Evolutionary conservation across 2,329 filamentous ascomycete species (phyloP).

Genomic region (Septoria linicola): DNA sequence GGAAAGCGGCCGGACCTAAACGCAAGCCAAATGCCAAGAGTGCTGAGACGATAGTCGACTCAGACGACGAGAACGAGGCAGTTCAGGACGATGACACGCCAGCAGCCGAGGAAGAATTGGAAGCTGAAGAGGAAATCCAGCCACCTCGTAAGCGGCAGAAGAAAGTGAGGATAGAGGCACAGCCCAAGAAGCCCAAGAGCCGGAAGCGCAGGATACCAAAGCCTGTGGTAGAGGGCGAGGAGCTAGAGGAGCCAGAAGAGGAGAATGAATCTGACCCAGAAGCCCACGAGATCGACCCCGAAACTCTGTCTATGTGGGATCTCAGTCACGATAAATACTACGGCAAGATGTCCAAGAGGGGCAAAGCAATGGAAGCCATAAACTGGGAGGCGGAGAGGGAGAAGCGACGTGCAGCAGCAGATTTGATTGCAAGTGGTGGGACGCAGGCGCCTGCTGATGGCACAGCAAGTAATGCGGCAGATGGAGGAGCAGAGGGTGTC

Average conservation of each 20-base stretch:
- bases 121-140: constrained; percentile 2
- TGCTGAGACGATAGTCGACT: constrained; percentile 21
- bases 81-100: not conserved
- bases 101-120: not conserved
- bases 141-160: constrained; percentile 19
- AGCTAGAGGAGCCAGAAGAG: constrained; percentile 21
- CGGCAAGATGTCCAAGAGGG: constrained; percentile 72
- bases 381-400: constrained; percentile 54
- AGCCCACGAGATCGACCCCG: constrained; percentile 58
- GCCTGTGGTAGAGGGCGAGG: constrained; percentile 9
- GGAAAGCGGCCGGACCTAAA: constrained; percentile 13
- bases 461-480: not conserved
- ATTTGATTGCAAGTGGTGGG: constrained; percentile 28
- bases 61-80: constrained; percentile 25
- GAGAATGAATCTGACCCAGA: constrained; percentile 36
- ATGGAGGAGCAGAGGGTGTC: constrained; percentile 16
- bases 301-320: constrained; percentile 69
- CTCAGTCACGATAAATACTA: constrained; percentile 59
- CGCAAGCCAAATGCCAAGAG: constrained; percentile 19
- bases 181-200: constrained; percentile 14
- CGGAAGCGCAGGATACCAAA: constrained; percentile 5
- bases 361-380: constrained; percentile 69
- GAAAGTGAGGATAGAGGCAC: constrained; percentile 15
- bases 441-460: constrained; percentile 10
- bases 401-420: constrained; percentile 42